Conservation (phyloP, 2,329 filamentous ascomycete genomes). For the Paramyrothecium sp. region DNA sequence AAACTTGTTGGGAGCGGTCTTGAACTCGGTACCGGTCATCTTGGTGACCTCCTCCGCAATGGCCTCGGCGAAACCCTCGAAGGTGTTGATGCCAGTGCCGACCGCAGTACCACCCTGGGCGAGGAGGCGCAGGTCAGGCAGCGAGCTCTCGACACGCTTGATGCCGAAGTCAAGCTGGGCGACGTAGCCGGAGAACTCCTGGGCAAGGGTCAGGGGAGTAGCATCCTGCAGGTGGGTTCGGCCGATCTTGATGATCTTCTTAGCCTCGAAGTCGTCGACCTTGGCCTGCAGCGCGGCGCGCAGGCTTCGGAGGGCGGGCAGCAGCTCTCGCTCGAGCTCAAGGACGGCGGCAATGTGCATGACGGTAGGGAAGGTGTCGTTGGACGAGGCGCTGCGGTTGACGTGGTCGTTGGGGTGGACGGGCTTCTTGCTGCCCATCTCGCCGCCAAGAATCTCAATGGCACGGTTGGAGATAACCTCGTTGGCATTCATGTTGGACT, state of each 20-base stretch:
- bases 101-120: slow-evolving; percentile 97
- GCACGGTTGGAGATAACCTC: slow-evolving; percentile 99
- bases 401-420: slow-evolving; percentile 99
- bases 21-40: slow-evolving; percentile 90
- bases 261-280: slow-evolving; percentile 78
- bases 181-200: slow-evolving; percentile 98
- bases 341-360: slow-evolving; percentile 99
- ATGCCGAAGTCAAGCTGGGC: slow-evolving; percentile 91
- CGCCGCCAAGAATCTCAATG: slow-evolving; percentile 93
- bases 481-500: slow-evolving; percentile 99
- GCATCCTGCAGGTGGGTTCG: slow-evolving; percentile 97
- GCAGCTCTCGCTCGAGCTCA: slow-evolving; percentile 81
- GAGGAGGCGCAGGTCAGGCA: slow-evolving; percentile 82
- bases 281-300: slow-evolving; percentile 84
- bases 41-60: slow-evolving; percentile 88
- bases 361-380: slow-evolving; percentile 98
- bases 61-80: slow-evolving; percentile 90
- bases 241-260: slow-evolving; percentile 97
- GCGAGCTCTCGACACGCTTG: slow-evolving; percentile 76
- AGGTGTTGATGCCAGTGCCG: slow-evolving; percentile 96
- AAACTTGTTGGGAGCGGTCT: slow-evolving; percentile 98
- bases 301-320: slow-evolving; percentile 80
- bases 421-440: slow-evolving; percentile 95
- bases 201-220: slow-evolving; percentile 89
- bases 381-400: slow-evolving; percentile 98